phyloP scores from a whole-genome alignment of 228 moss, liverwort and hornwort species.

The Sphagnum magellanicum region DNA sequence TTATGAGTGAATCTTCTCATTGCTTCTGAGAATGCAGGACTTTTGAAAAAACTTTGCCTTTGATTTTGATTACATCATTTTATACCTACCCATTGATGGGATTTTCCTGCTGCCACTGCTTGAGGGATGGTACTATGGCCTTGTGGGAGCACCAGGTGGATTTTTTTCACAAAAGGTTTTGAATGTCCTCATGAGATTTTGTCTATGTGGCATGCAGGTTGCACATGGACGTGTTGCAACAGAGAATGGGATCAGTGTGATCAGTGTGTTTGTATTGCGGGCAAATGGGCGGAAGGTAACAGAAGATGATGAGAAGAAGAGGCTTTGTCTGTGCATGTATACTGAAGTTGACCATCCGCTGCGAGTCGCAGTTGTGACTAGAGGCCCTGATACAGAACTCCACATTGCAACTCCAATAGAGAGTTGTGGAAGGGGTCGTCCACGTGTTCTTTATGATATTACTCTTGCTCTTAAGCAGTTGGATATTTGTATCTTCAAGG shows the following conservation, averaged over 20 bases:
- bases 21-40: neutral
- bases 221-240: conserved; percentile 52
- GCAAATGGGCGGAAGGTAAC: conserved; percentile 36
- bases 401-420: conserved; percentile 64
- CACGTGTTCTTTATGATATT: conserved; percentile 57
- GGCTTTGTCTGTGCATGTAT: conserved; percentile 25
- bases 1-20: neutral
- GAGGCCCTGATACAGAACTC: conserved; percentile 60
- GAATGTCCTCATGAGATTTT: neutral
- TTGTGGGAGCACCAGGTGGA: neutral
- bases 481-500: conserved; percentile 70
- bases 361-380: conserved; percentile 42
- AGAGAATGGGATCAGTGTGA: conserved; percentile 31
- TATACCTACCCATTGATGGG: neutral
- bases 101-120: neutral
- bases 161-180: neutral
- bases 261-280: conserved; percentile 40
- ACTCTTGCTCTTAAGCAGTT: conserved; percentile 61
- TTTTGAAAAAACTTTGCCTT: neutral
- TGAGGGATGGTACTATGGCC: neutral
- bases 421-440: conserved; percentile 49
- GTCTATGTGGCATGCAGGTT: conserved; percentile 20
- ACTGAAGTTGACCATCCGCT: conserved; percentile 46
- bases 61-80: neutral
- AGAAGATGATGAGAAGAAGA: conserved; percentile 42